Percentiles rank a stretch among this genome's conserved stretches.
Evolutionary conservation across 2,329 filamentous ascomycete genomes (phyloP).

Genomic region (Dryadomyces sulphureus): DNA sequence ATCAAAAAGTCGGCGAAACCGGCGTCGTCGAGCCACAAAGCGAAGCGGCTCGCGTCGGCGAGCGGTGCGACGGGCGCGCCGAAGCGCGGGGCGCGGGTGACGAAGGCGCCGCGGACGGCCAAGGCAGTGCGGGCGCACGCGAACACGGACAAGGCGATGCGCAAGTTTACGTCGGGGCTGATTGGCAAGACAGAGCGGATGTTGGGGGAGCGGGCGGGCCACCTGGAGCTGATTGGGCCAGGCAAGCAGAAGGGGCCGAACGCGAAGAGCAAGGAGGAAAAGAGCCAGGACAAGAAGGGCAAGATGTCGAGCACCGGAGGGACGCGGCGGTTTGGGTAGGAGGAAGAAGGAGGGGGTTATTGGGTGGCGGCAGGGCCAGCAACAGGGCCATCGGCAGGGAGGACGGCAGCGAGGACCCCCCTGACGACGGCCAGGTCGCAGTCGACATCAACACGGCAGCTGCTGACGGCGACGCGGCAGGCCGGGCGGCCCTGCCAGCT

Average conservation of each 20-base stretch:
- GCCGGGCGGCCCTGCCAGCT: conserved; percentile 61
- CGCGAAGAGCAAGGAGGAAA: conserved; percentile 7
- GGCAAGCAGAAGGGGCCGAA: conserved; percentile 27
- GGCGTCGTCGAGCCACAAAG: conserved; percentile 10
- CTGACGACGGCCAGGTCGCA: conserved; percentile 52
- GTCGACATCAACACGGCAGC: conserved; percentile 61
- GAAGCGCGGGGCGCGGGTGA: conserved; percentile 28
- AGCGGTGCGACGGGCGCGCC: conserved; percentile 10
- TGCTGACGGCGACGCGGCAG: conserved; percentile 72
- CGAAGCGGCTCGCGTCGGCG: conserved; percentile 21
- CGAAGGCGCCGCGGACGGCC: conserved; percentile 30
- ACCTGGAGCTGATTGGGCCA: conserved; percentile 44
- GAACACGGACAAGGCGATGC: conserved; percentile 35
- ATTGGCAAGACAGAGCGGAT: conserved; percentile 39
- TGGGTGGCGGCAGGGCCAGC: neutral
- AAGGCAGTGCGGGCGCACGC: conserved; percentile 19
- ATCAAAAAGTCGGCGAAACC: conserved; percentile 32
- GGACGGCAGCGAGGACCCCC: conserved; percentile 32
- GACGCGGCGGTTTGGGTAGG: conserved; percentile 39
- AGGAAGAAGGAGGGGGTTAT: neutral
- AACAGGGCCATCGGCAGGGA: neutral
- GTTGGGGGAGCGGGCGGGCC: conserved; percentile 43
- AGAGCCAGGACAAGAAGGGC: conserved; percentile 18
- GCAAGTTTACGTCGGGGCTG: conserved; percentile 40
- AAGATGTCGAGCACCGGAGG: conserved; percentile 26